Evolutionary conservation across 371 early-diverging fungal genomes (phyloP), one percentile per base, ranked within the genome.

Genomic region (Coemansia sp.): DNA sequence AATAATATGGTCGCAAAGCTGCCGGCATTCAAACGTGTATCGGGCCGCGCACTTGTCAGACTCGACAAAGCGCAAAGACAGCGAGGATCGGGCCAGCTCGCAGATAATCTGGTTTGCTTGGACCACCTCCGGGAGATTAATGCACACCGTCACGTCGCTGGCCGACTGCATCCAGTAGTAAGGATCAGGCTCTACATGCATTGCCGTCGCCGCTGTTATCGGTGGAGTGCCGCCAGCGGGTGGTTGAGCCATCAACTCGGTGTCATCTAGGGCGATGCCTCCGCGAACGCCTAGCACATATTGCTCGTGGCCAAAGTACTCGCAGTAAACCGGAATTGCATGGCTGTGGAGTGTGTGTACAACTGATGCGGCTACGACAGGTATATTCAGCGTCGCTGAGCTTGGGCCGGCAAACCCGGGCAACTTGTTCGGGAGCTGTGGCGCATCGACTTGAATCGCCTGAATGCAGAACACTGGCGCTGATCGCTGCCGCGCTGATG

Each of bases 121-220:
- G 29, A 86, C 82, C 11, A 76, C 67, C 5, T 47, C 56, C 0
- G 88, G 88, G 8, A 92, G 68, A 3, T 80, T 64, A 38, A 89
- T 82, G 46, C 82, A 79, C 7, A 90, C 58, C 0, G 89, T 88
- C 36, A 92, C 80, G 46, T 91, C 91, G 3, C 78, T 66, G 3
- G 80, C 79, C 1, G 89, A 85, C 55, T 92, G 92, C 4, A 77
- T 84, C 92, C 92, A 92, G 58, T 81, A 79, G 72, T 91, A 91
- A 1, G 81, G 82, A 8, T 79, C 67, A 11, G 31, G 5, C 4
- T 57, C 46, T 37, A 39, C 36, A 31, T 29, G 24, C 24, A 24
- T 24, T 24, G 24, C 24, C 24, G 24, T 24, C 24, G 24, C 24
- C 24, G 24, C 24, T 24, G 24, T 24, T 24, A 24, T 7, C 7